phyloP scores from a whole-genome alignment of 305 asterid species.

The Andrographis paniculata region DNA sequence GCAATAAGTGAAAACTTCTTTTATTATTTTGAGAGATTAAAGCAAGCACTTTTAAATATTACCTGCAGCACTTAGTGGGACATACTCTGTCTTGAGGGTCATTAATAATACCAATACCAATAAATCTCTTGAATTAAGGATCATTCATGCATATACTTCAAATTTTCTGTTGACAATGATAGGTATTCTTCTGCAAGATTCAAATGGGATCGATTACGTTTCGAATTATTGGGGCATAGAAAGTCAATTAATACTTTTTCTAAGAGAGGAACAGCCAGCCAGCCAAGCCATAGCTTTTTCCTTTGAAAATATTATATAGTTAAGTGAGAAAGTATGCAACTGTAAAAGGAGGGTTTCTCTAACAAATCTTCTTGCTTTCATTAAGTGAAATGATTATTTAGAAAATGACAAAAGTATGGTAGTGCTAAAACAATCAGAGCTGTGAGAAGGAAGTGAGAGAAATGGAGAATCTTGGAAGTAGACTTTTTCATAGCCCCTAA shows the following conservation, averaged over 20 bases:
- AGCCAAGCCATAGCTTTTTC: no score
- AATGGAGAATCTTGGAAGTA: conserved; percentile 41
- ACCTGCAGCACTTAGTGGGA: background rate
- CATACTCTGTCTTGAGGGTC: background rate
- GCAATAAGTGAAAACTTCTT: background rate
- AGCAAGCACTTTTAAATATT: background rate
- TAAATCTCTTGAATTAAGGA: conserved; percentile 6
- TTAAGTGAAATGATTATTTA: background rate
- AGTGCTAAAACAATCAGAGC: conserved; percentile 15
- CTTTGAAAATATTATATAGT: no score
- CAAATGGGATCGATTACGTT: conserved; percentile 24
- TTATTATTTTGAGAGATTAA: background rate
- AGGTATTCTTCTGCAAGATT: conserved; percentile 22
- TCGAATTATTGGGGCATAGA: conserved; percentile 38
- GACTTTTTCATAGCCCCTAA: conserved; percentile 9
- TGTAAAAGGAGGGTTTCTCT: background rate
- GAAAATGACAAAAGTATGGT: background rate
- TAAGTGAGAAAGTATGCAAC: conserved; percentile 16
- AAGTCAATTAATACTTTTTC: conserved; percentile 28
- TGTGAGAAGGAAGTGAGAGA: conserved; percentile 14
- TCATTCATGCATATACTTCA: conserved; percentile 53
- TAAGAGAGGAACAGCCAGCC: conserved; percentile 19
- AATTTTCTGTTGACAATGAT: background rate
- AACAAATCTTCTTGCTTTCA: conserved; percentile 3
- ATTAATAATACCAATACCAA: no score